These are phyloP conservation scores for Saccharomyces paradoxus DNA, from an alignment of 805 yeast species.

Conservation along the genomic window DNA sequence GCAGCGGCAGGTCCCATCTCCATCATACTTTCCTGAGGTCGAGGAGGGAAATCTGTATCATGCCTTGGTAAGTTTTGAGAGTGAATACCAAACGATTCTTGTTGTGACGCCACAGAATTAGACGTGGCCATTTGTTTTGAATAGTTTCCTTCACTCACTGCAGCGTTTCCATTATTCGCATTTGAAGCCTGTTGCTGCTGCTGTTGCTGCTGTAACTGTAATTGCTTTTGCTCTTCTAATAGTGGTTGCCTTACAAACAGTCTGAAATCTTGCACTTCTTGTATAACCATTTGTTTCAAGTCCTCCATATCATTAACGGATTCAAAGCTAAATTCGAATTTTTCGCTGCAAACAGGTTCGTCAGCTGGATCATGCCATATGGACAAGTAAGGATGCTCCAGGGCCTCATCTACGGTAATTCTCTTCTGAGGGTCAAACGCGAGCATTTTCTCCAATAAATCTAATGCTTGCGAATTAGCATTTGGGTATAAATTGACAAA, in stretches of 20 bases:
- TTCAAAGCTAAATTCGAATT: slow-evolving; percentile 85
- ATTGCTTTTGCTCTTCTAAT: slow-evolving; percentile 40
- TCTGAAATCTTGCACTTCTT: slow-evolving; percentile 73
- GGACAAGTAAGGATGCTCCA: slow-evolving; percentile 78
- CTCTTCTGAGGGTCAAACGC: slow-evolving; percentile 81
- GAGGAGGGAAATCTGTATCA: slow-evolving; percentile 47
- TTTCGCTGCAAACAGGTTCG: slow-evolving; percentile 73
- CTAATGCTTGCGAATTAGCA: slow-evolving; percentile 83
- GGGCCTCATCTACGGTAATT: slow-evolving; percentile 81
- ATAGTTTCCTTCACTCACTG: slow-evolving; percentile 10
- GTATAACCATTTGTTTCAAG: slow-evolving; percentile 68
- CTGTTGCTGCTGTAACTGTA: slow-evolving; percentile 19
- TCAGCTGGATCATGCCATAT: slow-evolving; percentile 92
- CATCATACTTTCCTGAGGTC: slow-evolving; percentile 46
- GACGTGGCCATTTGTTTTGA: slow-evolving; percentile 19
- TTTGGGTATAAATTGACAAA: slow-evolving; percentile 64
- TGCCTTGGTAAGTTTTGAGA: slow-evolving; percentile 33
- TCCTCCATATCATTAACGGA: slow-evolving; percentile 67
- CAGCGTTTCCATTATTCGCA: slow-evolving; percentile 14
- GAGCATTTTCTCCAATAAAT: slow-evolving; percentile 66
- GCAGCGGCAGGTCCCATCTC: slow-evolving; percentile 9
- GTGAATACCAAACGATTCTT: slow-evolving; percentile 40
- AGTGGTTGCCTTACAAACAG: slow-evolving; percentile 74
- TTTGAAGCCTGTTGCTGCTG: slow-evolving; percentile 19
- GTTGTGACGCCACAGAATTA: slow-evolving; percentile 14